These are phyloP conservation scores for Metschnikowia proteae DNA, from an alignment of 805 yeast species.

Conservation along the genomic window DNA sequence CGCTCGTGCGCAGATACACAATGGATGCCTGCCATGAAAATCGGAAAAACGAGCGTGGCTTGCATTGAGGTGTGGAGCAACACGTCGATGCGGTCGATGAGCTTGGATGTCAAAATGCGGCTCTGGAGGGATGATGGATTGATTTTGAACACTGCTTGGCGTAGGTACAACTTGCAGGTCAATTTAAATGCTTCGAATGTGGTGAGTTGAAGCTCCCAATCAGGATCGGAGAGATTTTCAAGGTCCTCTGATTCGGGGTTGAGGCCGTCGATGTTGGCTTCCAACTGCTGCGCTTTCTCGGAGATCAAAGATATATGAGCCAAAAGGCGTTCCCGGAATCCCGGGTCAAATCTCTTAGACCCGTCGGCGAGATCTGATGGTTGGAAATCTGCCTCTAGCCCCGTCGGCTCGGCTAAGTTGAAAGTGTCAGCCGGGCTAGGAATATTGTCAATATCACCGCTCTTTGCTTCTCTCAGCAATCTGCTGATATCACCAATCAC, in stretches of 20 bases:
- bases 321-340: neutral
- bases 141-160: conserved; percentile 58
- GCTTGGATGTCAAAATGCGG: conserved; percentile 52
- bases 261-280: conserved; percentile 44
- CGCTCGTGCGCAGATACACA: conserved; percentile 54
- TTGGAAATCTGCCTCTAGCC: neutral
- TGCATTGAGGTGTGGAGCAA: conserved; percentile 66
- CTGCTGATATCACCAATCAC: conserved; percentile 66
- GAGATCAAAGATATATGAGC: conserved; percentile 24
- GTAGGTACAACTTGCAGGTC: conserved; percentile 61
- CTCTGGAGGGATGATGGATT: conserved; percentile 63
- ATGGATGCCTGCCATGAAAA: conserved; percentile 74
- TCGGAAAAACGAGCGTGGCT: conserved; percentile 69
- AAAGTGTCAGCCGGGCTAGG: neutral
- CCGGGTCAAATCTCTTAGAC: neutral
- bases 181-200: conserved; percentile 69
- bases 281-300: conserved; percentile 39
- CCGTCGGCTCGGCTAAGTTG: neutral
- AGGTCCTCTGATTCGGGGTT: conserved; percentile 53
- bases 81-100: conserved; percentile 54
- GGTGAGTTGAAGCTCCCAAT: conserved; percentile 62
- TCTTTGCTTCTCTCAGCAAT: conserved; percentile 51
- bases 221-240: conserved; percentile 37
- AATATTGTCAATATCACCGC: conserved; percentile 8
- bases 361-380: neutral